Evolutionary conservation across 768 basidiomycete genomes (phyloP).

Genomic region (Russula compacta): DNA sequence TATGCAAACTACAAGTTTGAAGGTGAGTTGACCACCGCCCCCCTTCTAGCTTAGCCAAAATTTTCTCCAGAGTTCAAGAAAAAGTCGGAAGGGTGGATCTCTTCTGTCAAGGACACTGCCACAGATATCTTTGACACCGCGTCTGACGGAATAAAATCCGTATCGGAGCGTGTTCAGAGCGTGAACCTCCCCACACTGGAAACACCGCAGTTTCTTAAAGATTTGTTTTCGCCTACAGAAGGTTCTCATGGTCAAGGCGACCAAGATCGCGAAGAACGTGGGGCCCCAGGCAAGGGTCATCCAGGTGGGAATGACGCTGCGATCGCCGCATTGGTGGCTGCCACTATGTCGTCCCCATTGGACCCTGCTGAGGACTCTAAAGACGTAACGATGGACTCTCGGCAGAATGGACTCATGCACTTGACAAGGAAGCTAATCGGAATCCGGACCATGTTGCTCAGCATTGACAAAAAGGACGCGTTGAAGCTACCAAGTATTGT

Average conservation of each 20-base stretch:
- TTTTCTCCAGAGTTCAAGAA: conserved; percentile 53
- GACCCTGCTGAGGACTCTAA: conserved; percentile 37
- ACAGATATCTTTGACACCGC: conserved; percentile 66
- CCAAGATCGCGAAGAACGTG: conserved; percentile 29
- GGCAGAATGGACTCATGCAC: conserved; percentile 83
- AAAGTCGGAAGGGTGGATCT: conserved; percentile 58
- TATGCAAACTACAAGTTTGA: conserved; percentile 98
- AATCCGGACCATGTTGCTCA: conserved; percentile 87
- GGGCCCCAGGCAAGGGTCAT: conserved; percentile 33
- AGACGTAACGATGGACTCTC: conserved; percentile 33
- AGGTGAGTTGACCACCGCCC: conserved; percentile 40
- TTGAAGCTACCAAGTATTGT: conserved; percentile 96
- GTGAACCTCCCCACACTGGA: conserved; percentile 50
- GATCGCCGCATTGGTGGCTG: conserved; percentile 67
- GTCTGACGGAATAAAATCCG: conserved; percentile 54
- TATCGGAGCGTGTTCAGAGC: conserved; percentile 49
- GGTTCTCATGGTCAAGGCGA: conserved; percentile 23
- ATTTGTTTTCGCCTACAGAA: conserved; percentile 36
- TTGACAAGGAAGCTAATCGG: conserved; percentile 93
- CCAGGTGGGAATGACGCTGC: conserved; percentile 48
- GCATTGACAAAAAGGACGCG: conserved; percentile 91
- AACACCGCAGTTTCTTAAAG: conserved; percentile 60
- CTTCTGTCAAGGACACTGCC: conserved; percentile 56
- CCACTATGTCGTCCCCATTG: conserved; percentile 68
- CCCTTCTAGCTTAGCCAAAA: not conserved